Percentiles rank a stretch among this genome's conserved stretches.
Evolutionary conservation across 2,329 filamentous ascomycete species (phyloP).

Genomic region (Penicillium sp.): DNA sequence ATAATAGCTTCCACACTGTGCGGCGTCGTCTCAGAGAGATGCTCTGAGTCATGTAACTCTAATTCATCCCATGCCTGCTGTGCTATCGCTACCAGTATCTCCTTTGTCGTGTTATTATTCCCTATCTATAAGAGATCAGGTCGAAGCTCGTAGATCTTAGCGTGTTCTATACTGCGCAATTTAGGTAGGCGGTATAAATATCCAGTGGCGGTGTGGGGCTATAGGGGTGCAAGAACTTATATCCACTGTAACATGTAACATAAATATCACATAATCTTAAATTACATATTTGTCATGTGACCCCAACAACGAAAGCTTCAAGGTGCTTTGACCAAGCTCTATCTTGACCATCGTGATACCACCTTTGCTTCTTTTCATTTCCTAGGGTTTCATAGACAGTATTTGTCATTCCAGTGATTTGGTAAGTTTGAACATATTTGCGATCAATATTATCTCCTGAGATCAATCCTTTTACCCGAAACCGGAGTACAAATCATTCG

Average conservation of each 20-base stretch:
- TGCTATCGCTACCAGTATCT: too few species aligned
- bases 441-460: not conserved
- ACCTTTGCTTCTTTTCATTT: not conserved
- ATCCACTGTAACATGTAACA: not conserved
- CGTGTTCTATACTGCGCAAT: too few species aligned
- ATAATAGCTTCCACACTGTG: too few species aligned
- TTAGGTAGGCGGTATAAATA: too few species aligned
- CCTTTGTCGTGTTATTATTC: too few species aligned
- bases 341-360: conserved; percentile 2
- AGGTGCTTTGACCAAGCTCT: conserved; percentile 9
- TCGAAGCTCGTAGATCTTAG: too few species aligned
- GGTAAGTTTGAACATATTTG: conserved; percentile 3
- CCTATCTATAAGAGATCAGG: too few species aligned
- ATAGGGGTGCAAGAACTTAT: too few species aligned
- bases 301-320: not conserved
- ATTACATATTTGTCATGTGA: not conserved
- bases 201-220: too few species aligned
- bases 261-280: not conserved
- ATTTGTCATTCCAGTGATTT: not conserved
- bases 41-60: too few species aligned
- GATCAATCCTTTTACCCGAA: conserved; percentile 12
- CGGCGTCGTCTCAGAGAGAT: too few species aligned
- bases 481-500: conserved; percentile 17
- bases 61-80: too few species aligned
- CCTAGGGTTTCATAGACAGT: not conserved